Conservation (phyloP, 1,284 basidiomycete genomes). For the Ganoderma lucidum region DNA sequence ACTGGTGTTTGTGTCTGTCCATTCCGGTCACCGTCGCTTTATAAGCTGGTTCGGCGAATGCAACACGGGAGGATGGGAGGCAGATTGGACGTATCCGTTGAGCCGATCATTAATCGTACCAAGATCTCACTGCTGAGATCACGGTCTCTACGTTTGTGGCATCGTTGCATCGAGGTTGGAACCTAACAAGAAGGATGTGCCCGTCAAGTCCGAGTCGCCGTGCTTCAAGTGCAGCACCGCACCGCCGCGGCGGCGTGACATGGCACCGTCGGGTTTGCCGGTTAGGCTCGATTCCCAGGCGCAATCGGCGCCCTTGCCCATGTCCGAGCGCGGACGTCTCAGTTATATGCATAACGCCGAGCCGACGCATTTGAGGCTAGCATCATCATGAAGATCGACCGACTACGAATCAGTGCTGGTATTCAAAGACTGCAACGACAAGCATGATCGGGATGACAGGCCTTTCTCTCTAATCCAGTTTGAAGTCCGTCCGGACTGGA, state of each 20-base stretch:
- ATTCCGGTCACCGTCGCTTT: neutral
- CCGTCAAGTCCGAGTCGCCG: conserved; percentile 23
- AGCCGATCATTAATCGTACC: conserved; percentile 17
- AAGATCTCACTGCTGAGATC: conserved; percentile 15
- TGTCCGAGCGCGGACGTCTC: conserved; percentile 11
- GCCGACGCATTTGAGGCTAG: neutral
- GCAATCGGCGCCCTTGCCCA: neutral
- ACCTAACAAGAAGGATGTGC: conserved; percentile 7
- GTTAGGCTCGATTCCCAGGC: neutral
- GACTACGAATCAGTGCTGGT: neutral
- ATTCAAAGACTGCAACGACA: conserved; percentile 1
- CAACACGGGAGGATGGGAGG: neutral
- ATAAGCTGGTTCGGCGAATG: conserved; percentile 6
- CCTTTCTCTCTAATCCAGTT: conserved; percentile 22
- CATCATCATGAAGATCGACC: neutral
- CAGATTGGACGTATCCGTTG: neutral
- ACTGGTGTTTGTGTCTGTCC: neutral
- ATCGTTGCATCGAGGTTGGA: conserved; percentile 4
- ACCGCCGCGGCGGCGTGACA: conserved; percentile 11
- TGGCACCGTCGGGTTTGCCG: conserved; percentile 5
- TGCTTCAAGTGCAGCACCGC: conserved; percentile 18
- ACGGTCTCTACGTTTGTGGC: conserved; percentile 10
- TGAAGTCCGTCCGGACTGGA: conserved; percentile 34
- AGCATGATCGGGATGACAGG: conserved; percentile 11
- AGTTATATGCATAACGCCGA: neutral